phyloP scores from a whole-genome alignment of 768 basidiomycete genomes.

The Hypsizygus marmoreus region DNA sequence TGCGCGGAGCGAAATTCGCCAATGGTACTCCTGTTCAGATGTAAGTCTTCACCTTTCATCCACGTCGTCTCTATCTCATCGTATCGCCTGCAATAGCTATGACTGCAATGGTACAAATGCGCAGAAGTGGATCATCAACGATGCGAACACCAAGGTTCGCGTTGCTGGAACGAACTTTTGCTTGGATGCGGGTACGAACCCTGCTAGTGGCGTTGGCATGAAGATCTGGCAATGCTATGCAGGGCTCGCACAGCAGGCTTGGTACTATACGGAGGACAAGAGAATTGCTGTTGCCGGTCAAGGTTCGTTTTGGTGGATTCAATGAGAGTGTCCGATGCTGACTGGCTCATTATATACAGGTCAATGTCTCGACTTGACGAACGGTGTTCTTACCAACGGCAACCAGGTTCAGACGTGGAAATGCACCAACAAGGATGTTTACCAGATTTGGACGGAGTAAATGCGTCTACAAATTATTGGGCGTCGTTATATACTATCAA shows the following conservation, averaged over 20 bases:
- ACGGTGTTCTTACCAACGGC: conserved; percentile 27
- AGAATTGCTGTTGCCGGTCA: conserved; percentile 20
- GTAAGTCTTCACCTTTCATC: conserved; percentile 14
- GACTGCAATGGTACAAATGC: conserved; percentile 34
- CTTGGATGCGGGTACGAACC: conserved; percentile 35
- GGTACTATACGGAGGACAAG: conserved; percentile 29
- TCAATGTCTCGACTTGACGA: conserved; percentile 31
- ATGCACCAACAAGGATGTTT: conserved; percentile 23
- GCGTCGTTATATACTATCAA: too few species aligned
- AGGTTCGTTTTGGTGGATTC: conserved; percentile 11
- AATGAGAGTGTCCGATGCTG: background rate
- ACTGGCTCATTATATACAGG: conserved; percentile 5
- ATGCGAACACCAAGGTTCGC: conserved; percentile 27
- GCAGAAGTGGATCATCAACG: conserved; percentile 30
- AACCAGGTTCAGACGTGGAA: conserved; percentile 31
- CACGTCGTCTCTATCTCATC: background rate
- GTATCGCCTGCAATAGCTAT: conserved; percentile 20
- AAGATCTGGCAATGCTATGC: conserved; percentile 39
- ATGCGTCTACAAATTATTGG: too few species aligned
- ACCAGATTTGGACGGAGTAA: conserved; percentile 37
- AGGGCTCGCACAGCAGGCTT: conserved; percentile 34
- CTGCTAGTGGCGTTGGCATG: conserved; percentile 30
- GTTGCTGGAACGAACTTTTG: conserved; percentile 35
- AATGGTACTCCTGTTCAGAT: conserved; percentile 37
- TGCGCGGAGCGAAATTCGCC: conserved; percentile 24